Evolutionary conservation across 208 protist species (phyloP).

Genomic region (Angomonas ambiguus): DNA sequence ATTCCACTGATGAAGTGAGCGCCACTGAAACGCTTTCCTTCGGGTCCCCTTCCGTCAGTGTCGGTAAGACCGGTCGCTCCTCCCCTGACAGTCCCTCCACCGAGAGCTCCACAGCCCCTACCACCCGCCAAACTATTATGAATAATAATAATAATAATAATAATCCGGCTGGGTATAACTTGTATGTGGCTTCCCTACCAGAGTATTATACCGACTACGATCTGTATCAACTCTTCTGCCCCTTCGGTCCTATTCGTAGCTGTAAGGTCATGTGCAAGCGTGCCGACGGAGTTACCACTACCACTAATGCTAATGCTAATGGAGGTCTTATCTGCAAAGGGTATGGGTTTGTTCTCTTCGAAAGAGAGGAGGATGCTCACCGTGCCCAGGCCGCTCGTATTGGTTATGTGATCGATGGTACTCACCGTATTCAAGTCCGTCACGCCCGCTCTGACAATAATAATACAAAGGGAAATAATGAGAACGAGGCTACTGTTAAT

Average conservation of each 20-base stretch:
- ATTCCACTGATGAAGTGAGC: no score
- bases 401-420: slow-evolving; percentile 45
- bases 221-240: slow-evolving; percentile 45
- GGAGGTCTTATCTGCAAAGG: slow-evolving; percentile 53
- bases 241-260: slow-evolving; percentile 57
- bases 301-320: no score
- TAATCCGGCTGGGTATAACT: slow-evolving; percentile 42
- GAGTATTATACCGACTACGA: slow-evolving; percentile 45
- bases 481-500: no score
- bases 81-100: no score
- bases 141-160: no score
- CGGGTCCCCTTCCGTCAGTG: no score
- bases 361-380: slow-evolving; percentile 40
- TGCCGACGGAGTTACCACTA: neutral
- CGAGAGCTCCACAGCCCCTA: slow-evolving; percentile 4
- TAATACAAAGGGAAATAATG: no score
- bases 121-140: no score
- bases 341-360: slow-evolving; percentile 78
- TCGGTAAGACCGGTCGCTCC: no score
- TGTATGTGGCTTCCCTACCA: slow-evolving; percentile 66
- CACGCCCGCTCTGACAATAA: slow-evolving; percentile 38
- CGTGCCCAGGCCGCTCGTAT: slow-evolving; percentile 51
- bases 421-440: slow-evolving; percentile 61
- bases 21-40: no score
- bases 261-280: slow-evolving; percentile 64